Evolutionary conservation across 768 basidiomycete genomes (phyloP).

Genomic region (Jaapia argillacea): DNA sequence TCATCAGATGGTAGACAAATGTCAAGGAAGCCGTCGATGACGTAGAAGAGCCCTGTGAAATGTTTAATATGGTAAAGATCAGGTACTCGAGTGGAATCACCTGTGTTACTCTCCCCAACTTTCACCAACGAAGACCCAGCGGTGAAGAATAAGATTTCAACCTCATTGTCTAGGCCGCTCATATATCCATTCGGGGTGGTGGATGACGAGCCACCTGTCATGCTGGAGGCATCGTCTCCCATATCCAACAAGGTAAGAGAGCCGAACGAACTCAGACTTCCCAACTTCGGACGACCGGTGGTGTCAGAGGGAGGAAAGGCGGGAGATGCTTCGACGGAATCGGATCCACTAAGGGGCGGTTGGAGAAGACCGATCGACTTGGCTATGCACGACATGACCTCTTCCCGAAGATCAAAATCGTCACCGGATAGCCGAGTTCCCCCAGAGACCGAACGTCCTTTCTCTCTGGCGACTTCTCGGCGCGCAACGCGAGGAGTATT

Average conservation of each 20-base stretch:
- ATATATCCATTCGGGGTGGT: conserved; percentile 34
- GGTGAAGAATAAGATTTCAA: conserved; percentile 90
- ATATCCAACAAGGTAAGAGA: conserved; percentile 65
- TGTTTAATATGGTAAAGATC: neutral
- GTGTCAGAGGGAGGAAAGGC: conserved; percentile 37
- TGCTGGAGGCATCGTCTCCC: conserved; percentile 48
- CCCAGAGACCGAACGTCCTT: conserved; percentile 7
- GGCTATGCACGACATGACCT: conserved; percentile 96
- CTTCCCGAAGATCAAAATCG: conserved; percentile 91
- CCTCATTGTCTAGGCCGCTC: conserved; percentile 88
- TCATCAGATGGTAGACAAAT: conserved; percentile 61
- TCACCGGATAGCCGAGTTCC: conserved; percentile 32
- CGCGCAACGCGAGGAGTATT: conserved; percentile 38
- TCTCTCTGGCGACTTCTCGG: conserved; percentile 17
- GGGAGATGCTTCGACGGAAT: conserved; percentile 61
- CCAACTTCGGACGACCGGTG: neutral
- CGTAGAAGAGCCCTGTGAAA: conserved; percentile 70
- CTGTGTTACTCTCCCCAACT: conserved; percentile 84
- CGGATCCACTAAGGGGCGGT: conserved; percentile 63
- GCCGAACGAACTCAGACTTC: conserved; percentile 47
- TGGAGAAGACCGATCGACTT: conserved; percentile 94
- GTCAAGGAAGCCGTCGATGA: conserved; percentile 94
- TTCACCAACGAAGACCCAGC: conserved; percentile 80
- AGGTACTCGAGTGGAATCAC: conserved; percentile 23
- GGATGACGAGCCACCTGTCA: conserved; percentile 20